Conservation (phyloP, 139 green algal genomes). For the Penium margaritaceum region DNA sequence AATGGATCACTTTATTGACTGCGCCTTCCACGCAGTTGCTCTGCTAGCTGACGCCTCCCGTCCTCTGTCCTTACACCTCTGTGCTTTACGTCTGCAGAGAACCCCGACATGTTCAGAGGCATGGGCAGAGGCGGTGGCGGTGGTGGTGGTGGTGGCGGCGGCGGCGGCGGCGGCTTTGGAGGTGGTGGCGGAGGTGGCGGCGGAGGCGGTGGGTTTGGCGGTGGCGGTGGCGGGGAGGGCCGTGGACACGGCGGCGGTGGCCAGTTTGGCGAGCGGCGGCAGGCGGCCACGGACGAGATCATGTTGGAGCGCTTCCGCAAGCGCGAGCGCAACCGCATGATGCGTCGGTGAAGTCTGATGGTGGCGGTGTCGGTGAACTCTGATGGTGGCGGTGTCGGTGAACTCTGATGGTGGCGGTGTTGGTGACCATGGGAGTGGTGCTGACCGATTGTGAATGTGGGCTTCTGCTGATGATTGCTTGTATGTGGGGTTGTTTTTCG, state of each 20-base stretch:
- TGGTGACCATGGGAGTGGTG: too few species aligned
- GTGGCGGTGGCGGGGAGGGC: neutral
- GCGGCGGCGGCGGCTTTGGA: neutral
- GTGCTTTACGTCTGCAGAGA: neutral
- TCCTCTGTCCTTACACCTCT: neutral
- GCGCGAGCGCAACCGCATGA: conserved; percentile 25
- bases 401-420: neutral
- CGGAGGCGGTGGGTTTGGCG: neutral
- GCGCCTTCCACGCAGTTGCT: neutral
- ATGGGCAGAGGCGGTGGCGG: neutral
- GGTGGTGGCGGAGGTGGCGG: neutral
- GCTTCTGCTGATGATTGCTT: too few species aligned
- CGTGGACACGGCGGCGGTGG: neutral
- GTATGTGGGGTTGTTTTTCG: too few species aligned
- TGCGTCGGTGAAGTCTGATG: neutral
- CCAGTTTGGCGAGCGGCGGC: neutral
- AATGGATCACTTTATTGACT: neutral
- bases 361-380: neutral
- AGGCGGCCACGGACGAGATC: conserved; percentile 30
- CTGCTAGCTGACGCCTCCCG: neutral
- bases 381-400: neutral
- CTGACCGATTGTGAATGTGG: too few species aligned
- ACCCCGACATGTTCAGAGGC: conserved; percentile 7
- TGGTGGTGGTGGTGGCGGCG: neutral
- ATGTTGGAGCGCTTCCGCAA: conserved; percentile 33